A percentile compares a stretch with the other conserved stretches of the same genome.
These are phyloP conservation scores for Hyaloscypha finlandica DNA, from an alignment of 495 filamentous ascomycete species.

Conservation along the genomic window DNA sequence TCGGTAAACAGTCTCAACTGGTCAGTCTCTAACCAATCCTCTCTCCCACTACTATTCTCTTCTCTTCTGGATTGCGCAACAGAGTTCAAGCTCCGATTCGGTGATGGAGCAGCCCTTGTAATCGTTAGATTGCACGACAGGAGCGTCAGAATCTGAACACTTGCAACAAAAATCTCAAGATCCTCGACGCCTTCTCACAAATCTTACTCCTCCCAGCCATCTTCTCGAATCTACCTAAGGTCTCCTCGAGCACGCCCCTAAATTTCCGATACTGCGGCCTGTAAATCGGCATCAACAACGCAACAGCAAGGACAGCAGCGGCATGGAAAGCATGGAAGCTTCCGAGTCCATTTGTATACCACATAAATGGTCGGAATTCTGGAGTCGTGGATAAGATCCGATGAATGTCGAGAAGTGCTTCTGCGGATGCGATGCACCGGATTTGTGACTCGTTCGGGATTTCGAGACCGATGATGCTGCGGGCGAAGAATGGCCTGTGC, in stretches of 20 bases:
- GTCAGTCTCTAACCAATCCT: neutral
- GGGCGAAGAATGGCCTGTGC: slow-evolving; percentile 44
- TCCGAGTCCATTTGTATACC: slow-evolving; percentile 48
- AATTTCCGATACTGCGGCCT: slow-evolving; percentile 17
- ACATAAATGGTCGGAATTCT: slow-evolving; percentile 44
- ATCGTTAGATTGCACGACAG: neutral
- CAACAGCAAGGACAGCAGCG: slow-evolving; percentile 24
- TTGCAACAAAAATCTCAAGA: slow-evolving; percentile 17
- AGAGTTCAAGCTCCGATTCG: neutral
- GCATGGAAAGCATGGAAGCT: slow-evolving; percentile 43
- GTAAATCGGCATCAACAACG: slow-evolving; percentile 20
- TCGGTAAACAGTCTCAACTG: slow-evolving; percentile 7
- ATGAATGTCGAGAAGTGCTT: slow-evolving; percentile 44
- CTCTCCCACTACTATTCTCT: neutral
- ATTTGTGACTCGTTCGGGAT: slow-evolving; percentile 43
- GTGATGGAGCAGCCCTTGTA: slow-evolving; percentile 4
- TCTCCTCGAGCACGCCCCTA: slow-evolving; percentile 7
- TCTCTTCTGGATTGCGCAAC: neutral
- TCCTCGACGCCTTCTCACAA: slow-evolving; percentile 15
- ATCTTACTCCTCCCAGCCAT: slow-evolving; percentile 12
- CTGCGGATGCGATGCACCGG: slow-evolving; percentile 47
- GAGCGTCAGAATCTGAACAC: neutral
- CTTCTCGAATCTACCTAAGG: slow-evolving; percentile 5
- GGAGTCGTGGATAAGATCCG: slow-evolving; percentile 40
- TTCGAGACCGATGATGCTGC: slow-evolving; percentile 43